These are phyloP conservation scores for Aspergillus baeticus DNA, from an alignment of 495 filamentous ascomycete genomes.

Conservation along the genomic window DNA sequence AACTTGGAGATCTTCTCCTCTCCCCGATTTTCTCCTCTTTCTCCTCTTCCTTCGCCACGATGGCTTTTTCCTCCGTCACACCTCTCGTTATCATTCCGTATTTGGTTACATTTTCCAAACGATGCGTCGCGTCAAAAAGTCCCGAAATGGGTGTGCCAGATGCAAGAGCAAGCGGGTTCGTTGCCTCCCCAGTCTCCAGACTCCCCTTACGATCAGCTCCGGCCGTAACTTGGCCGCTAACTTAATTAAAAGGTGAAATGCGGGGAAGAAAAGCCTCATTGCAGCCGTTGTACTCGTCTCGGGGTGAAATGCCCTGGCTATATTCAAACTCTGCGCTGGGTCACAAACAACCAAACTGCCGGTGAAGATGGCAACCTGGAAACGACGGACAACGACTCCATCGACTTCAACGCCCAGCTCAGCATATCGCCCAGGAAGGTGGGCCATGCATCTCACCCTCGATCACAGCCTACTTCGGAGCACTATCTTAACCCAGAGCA, in stretches of 20 bases:
- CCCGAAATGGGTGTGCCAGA: conserved; percentile 44
- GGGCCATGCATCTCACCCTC: neutral
- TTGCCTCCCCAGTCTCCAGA: conserved; percentile 1
- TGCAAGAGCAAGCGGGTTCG: conserved; percentile 53
- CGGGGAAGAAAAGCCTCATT: conserved; percentile 53
- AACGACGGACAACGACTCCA: neutral
- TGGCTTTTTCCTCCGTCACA: neutral
- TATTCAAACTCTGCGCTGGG: conserved; percentile 52
- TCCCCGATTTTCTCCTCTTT: conserved; percentile 1
- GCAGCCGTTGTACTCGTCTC: conserved; percentile 49
- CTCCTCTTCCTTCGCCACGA: conserved; percentile 8
- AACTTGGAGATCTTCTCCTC: neutral
- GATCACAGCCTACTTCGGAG: conserved; percentile 5
- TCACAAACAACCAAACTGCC: conserved; percentile 45
- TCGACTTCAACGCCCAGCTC: neutral
- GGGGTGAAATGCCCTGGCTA: conserved; percentile 54
- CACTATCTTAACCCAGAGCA: conserved; percentile 2
- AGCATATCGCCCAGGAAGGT: neutral
- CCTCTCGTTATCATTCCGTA: neutral
- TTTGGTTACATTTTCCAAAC: conserved; percentile 1
- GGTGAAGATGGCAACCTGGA: conserved; percentile 23
- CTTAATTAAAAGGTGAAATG: conserved; percentile 49
- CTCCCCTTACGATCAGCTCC: neutral
- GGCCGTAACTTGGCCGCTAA: neutral
- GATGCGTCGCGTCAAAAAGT: conserved; percentile 50